Base-by-base conservation (phyloP, 2,329 filamentous ascomycete genomes). In the Pseudocercospora musae region DNA sequence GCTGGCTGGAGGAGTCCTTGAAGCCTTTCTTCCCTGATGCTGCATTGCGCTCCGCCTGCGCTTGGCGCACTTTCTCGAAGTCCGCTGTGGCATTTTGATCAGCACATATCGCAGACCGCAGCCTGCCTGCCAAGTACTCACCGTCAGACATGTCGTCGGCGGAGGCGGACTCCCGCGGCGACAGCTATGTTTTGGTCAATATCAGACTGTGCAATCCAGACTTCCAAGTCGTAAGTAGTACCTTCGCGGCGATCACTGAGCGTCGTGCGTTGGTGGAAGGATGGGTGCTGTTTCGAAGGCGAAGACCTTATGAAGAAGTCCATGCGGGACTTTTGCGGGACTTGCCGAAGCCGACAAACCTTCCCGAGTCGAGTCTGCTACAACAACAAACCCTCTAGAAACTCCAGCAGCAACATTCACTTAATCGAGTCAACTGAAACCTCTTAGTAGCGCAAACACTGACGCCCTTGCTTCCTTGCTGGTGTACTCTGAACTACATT, bases 21-120 rank as follows among this genome's bases (percentile, higher is more conserved):
- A 88, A 89, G 80, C 89, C 88, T 82, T 93, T 93, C 82, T 91
- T 95, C 69, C 77, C 84, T 58, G 66, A 62, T 73, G 88, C 86
- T 72, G 89, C 85, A 79, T 96, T 96, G 77, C 93, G 91, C 89
- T 96, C 92, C 78, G 90, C 89, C 83, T 96, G 92, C 76, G 94
- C 89, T 83, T 88, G 89, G 80, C 88, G 88, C 78, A 96, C 90
- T 74, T 88, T 85, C 75, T 95, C 91, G 79, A 96, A 95, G 79
- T 96, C 92, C 78, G 90, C 89, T 66, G 55, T 54, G 57, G 54
- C 44, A 42, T 25, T n/a, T 29, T 29, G 10, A 15, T 33, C 44
- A 33, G 31, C 42, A 13, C 33, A 37, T 31, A n/a, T 44, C 15
- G 25, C 52, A 20, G 10, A 4, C 23, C 31, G n/a, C 29, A 9